Evolutionary conservation across 768 basidiomycete genomes (phyloP), one percentile per base, ranked within the genome.

Genomic region (Podaxis sp.): DNA sequence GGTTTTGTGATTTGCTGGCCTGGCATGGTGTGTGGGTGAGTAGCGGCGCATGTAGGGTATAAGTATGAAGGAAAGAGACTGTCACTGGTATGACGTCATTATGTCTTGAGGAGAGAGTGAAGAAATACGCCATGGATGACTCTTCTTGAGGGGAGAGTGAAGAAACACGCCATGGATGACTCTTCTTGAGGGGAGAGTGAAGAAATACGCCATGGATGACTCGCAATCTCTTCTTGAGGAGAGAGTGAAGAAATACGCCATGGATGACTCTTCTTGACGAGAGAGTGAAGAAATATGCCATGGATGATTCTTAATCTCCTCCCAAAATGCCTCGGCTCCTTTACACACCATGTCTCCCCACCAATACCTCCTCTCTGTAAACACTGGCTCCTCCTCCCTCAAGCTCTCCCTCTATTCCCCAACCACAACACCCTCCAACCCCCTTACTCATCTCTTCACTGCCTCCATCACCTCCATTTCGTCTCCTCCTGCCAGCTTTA

Each of bases 331-430:
- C 55, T 18, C 61, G 35, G 25, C 50, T 32, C 38, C 44, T 27
- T 21, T 57, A 55, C 50, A 58, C 42, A 57, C 57, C 50, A 61
- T 61, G 27, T 52, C 54, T 59, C 7, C 7, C 32, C 32, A 32
- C 32, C 63, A 68, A 53, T 60, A 85, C 62, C 81, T 91, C 57
- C 84, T 93, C 25, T 78, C 91, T 2, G 78, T 88, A 64, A 93
- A 93, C 65, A 84, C 91, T 4, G 91, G 91, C 40, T 92, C 91
- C 0, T 93, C 91, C 1, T 93, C 91, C 4, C 86, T 94, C 74
- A 94, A 93, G 75, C 83, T 90, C 48, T 86, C 89, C 11, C 81
- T 94, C 48, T 94, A 82, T 66, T 65, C 69, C 42, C 69, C 75
- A 28, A 64, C 66, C 28, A 59, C 63, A 18, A 62, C 69, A 0